These are phyloP conservation scores for Hortiboletus campestris DNA, from an alignment of 768 basidiomycete species.

Conservation along the genomic window DNA sequence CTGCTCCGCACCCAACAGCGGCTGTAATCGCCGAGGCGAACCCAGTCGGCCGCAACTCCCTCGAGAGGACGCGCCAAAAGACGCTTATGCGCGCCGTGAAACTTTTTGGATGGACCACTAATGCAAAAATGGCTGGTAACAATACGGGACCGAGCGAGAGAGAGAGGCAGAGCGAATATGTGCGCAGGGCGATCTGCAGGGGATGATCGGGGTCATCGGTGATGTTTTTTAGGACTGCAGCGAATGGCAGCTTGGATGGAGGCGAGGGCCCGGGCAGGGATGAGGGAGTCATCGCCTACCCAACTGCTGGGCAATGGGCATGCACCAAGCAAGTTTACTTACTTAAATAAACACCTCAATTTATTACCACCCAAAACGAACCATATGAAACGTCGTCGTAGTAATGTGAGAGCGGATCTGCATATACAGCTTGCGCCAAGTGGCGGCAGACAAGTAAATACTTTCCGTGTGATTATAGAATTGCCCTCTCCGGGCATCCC, in stretches of 20 bases:
- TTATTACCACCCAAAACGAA: background rate
- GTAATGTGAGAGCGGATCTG: no score
- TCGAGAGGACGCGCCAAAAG: conserved; percentile 41
- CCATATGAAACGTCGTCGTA: no score
- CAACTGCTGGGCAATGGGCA: background rate
- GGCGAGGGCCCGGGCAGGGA: background rate
- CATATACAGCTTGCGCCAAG: no score
- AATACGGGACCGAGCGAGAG: conserved; percentile 68
- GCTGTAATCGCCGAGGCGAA: conserved; percentile 70
- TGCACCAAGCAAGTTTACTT: background rate
- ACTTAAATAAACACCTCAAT: conserved; percentile 7
- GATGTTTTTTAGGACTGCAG: background rate
- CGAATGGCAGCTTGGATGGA: background rate
- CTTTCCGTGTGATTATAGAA: no score
- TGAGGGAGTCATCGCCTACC: conserved; percentile 3
- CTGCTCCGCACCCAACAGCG: conserved; percentile 61
- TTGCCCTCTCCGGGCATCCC: no score
- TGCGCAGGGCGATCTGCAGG: conserved; percentile 57
- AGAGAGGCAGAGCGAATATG: conserved; percentile 63
- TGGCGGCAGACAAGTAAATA: no score
- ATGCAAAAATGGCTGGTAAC: conserved; percentile 48
- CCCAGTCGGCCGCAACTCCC: conserved; percentile 59
- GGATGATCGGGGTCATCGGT: conserved; percentile 48
- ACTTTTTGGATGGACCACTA: conserved; percentile 22
- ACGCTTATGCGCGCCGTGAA: conserved; percentile 17